Conservation (phyloP, 495 filamentous ascomycete genomes). For the Aspergillus hancockii region DNA sequence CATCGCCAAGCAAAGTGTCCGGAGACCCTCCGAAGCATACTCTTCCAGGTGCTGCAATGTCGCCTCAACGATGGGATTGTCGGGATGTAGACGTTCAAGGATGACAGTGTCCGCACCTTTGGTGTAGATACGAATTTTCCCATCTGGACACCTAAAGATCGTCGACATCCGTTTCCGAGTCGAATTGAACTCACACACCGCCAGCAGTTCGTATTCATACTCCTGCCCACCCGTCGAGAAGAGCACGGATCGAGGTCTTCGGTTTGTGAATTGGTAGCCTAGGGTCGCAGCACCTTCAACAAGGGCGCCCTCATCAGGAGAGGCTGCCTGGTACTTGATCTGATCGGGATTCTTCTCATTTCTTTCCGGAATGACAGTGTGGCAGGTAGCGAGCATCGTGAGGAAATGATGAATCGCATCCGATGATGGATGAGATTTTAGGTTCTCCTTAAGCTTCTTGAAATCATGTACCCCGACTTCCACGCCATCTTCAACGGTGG, state of each 20-base stretch:
- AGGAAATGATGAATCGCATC: constrained; percentile 87
- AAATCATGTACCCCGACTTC: constrained; percentile 89
- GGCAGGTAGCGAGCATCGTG: constrained; percentile 83
- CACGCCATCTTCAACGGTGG: constrained; percentile 69
- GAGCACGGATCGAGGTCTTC: constrained; percentile 83
- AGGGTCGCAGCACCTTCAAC: constrained; percentile 87
- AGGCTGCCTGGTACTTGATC: constrained; percentile 98
- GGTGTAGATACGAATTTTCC: constrained; percentile 87
- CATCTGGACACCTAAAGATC: constrained; percentile 94
- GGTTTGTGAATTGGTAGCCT: constrained; percentile 86
- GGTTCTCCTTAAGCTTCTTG: constrained; percentile 70
- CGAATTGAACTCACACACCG: constrained; percentile 98
- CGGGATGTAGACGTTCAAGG: constrained; percentile 73
- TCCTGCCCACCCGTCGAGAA: constrained; percentile 72
- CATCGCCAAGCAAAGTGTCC: constrained; percentile 94
- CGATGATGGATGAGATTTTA: constrained; percentile 65
- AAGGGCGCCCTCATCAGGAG: constrained; percentile 94
- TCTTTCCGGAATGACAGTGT: constrained; percentile 95
- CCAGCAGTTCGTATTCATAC: constrained; percentile 85
- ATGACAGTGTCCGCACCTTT: constrained; percentile 99
- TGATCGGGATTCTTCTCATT: constrained; percentile 69
- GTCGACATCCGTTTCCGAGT: constrained; percentile 97
- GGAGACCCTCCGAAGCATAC: constrained; percentile 93
- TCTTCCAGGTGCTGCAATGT: constrained; percentile 95
- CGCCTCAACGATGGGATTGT: constrained; percentile 81